These are phyloP conservation scores for Suillus spraguei DNA, from an alignment of 768 basidiomycete species.

Conservation along the genomic window DNA sequence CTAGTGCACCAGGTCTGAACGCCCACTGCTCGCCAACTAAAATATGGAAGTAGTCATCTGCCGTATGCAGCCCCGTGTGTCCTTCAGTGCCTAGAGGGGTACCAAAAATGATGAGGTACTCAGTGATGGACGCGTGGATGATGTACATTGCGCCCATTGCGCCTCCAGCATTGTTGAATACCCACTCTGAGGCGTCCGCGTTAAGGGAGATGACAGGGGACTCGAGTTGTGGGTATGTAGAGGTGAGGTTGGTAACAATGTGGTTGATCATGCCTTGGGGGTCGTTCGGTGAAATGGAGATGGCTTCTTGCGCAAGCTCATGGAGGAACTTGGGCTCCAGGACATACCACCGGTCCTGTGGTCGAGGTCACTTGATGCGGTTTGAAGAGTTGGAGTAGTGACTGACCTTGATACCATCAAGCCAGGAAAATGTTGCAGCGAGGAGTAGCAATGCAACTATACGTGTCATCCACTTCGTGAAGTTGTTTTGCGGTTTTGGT, in stretches of 20 bases:
- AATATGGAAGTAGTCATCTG: slow-evolving; percentile 98
- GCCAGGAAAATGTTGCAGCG: slow-evolving; percentile 44
- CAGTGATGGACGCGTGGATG: slow-evolving; percentile 95
- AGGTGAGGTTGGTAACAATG: slow-evolving; percentile 80
- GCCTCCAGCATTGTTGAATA: slow-evolving; percentile 96
- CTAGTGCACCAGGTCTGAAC: slow-evolving; percentile 76
- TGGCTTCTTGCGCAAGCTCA: slow-evolving; percentile 71
- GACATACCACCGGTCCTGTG: slow-evolving; percentile 84
- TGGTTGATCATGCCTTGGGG: slow-evolving; percentile 75
- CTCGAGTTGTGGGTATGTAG: slow-evolving; percentile 62
- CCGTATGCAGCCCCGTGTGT: slow-evolving; percentile 90
- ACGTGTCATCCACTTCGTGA: slow-evolving; percentile 38
- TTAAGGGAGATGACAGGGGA: slow-evolving; percentile 54
- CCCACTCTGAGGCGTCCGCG: slow-evolving; percentile 77
- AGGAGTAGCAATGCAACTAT: slow-evolving; percentile 28
- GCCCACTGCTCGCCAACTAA: slow-evolving; percentile 95
- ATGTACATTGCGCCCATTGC: slow-evolving; percentile 99
- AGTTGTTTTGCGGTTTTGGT: slow-evolving; percentile 7
- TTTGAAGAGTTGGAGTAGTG: neutral
- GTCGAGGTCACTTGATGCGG: slow-evolving; percentile 2
- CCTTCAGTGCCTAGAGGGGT: slow-evolving; percentile 98
- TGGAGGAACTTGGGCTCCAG: slow-evolving; percentile 76
- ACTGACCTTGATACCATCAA: slow-evolving; percentile 68
- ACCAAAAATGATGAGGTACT: slow-evolving; percentile 96
- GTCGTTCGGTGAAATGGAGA: slow-evolving; percentile 65